These are phyloP conservation scores for Dactylellina sp. DNA, from an alignment of 2,329 filamentous ascomycete species.

Conservation along the genomic window DNA sequence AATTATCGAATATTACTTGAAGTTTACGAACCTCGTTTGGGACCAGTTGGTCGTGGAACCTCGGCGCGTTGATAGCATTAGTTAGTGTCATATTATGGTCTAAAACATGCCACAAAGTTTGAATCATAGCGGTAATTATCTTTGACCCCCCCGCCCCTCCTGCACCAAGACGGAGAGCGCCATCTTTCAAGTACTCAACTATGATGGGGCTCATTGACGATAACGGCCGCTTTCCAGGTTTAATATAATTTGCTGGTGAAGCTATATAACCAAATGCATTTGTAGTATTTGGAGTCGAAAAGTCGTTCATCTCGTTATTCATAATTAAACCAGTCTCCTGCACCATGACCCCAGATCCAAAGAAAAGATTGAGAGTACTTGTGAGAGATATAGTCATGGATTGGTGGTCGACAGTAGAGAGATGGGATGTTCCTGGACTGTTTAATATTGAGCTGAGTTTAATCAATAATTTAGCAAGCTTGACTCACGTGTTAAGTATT, in stretches of 20 bases:
- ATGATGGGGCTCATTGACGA: constrained; percentile 75
- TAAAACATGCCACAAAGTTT: constrained; percentile 73
- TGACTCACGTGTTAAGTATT: too few species aligned
- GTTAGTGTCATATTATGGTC: constrained; percentile 69
- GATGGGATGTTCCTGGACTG: constrained; percentile 70
- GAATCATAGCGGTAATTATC: constrained; percentile 75
- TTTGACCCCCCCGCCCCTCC: constrained; percentile 74
- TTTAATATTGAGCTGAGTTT: too few species aligned
- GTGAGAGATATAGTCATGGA: constrained; percentile 74
- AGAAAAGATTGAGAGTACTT: constrained; percentile 75
- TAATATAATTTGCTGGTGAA: constrained; percentile 74
- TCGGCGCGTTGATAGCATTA: constrained; percentile 70
- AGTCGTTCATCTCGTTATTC: constrained; percentile 75
- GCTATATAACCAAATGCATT: constrained; percentile 77
- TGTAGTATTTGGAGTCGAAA: constrained; percentile 72
- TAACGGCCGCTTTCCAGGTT: constrained; percentile 74
- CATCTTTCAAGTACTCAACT: constrained; percentile 70
- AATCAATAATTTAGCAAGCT: too few species aligned
- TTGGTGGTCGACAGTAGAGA: constrained; percentile 70
- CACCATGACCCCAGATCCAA: constrained; percentile 73
- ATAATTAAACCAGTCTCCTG: constrained; percentile 77
- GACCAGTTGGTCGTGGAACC: constrained; percentile 74
- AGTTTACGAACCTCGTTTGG: too few species aligned
- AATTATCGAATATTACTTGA: too few species aligned
- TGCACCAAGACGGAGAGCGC: constrained; percentile 71